A percentile compares a stretch with the other conserved stretches of the same genome.
Conservation (phyloP, 352 stramenopile genomes). For the Phytophthora capsici region DNA sequence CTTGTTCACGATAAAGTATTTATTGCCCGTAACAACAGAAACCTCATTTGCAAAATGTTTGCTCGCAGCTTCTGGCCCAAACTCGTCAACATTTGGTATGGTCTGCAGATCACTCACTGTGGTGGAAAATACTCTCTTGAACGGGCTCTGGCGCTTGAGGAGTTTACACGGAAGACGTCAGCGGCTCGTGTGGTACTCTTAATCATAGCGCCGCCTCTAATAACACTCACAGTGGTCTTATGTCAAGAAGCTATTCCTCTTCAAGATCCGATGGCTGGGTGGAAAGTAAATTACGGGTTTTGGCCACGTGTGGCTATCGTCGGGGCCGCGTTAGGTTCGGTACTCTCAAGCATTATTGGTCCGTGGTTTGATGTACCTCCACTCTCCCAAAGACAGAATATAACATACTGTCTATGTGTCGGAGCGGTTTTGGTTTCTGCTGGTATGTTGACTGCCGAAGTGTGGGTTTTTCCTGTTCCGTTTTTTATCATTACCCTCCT, state of each 20-base stretch:
- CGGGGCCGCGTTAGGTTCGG: neutral
- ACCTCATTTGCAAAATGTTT: neutral
- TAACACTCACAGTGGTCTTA: conserved; percentile 1
- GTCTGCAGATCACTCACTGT: neutral
- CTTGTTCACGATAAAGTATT: too few species aligned
- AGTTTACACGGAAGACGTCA: neutral
- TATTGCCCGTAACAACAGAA: too few species aligned
- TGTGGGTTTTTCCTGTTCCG: conserved; percentile 19
- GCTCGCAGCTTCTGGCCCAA: neutral
- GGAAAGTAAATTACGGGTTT: conserved; percentile 14
- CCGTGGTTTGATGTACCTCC: conserved; percentile 5
- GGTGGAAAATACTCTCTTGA: conserved; percentile 5
- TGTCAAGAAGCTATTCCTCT: conserved; percentile 15
- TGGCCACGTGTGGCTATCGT: neutral
- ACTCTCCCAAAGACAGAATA: neutral
- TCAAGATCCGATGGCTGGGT: conserved; percentile 7
- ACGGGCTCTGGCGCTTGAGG: neutral
- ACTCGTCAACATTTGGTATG: neutral
- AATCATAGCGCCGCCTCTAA: neutral
- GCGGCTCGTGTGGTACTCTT: neutral
- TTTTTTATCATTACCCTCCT: conserved; percentile 12
- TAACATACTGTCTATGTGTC: neutral
- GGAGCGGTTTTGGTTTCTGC: neutral
- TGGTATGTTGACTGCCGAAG: neutral
- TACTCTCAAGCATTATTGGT: neutral